phyloP scores from a whole-genome alignment of 1,284 basidiomycete genomes.

The Moesziomyces globuligerus region DNA sequence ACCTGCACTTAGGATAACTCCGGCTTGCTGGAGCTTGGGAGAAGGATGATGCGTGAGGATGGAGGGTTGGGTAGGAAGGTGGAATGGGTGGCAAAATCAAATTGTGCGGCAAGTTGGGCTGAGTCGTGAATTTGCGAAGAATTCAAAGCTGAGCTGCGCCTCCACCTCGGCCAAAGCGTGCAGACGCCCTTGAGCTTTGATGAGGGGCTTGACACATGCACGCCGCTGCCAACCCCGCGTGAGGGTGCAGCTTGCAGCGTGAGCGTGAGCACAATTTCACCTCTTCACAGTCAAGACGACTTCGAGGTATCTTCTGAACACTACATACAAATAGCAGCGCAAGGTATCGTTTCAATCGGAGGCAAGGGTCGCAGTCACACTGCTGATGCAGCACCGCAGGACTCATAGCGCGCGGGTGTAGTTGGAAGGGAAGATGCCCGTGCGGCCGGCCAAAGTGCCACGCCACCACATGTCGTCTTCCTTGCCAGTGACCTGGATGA shows the following conservation, averaged over 20 bases:
- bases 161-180: neutral
- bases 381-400: neutral
- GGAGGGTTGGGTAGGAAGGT: neutral
- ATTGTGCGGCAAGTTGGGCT: neutral
- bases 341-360: neutral
- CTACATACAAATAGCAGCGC: neutral
- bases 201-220: neutral
- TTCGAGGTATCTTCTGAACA: neutral
- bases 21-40: neutral
- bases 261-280: too few relatives aligned
- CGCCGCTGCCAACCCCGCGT: neutral
- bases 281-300: neutral
- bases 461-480: slow-evolving; percentile 50
- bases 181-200: neutral
- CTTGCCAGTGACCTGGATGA: slow-evolving; percentile 37
- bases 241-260: neutral
- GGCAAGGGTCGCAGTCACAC: neutral
- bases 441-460: slow-evolving; percentile 20
- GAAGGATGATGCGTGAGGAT: neutral
- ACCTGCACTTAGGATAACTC: too few relatives aligned
- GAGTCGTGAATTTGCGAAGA: neutral
- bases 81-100: neutral
- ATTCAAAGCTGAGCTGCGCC: neutral
- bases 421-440: slow-evolving; percentile 38
- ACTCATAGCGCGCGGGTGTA: slow-evolving; percentile 24